Conservation (phyloP, 768 basidiomycete genomes). For the Dentipellis sp. region DNA sequence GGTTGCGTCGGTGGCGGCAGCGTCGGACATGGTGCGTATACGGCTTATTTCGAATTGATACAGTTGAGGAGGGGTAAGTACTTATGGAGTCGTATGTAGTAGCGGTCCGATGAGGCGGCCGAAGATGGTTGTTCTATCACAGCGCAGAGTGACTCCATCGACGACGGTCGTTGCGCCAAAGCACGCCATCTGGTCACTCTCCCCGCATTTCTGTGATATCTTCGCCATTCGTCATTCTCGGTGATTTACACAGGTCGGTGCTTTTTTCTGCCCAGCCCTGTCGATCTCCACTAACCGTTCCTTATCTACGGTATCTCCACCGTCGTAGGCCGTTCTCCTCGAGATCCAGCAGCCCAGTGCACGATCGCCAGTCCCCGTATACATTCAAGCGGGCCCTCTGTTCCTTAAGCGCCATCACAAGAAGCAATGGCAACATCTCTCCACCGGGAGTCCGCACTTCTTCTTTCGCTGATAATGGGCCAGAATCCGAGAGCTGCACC, state of each 20-base stretch:
- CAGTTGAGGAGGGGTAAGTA: neutral
- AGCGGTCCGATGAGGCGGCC: neutral
- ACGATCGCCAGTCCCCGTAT: no score
- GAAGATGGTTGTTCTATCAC: no score
- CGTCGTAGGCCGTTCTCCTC: no score
- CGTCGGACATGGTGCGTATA: neutral
- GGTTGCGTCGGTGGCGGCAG: neutral
- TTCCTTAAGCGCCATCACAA: neutral
- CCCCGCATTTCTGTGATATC: no score
- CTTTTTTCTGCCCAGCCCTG: no score
- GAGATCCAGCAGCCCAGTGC: no score
- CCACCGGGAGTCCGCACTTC: neutral
- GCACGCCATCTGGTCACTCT: neutral
- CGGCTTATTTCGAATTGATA: neutral
- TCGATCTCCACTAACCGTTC: no score
- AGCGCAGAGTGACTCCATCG: neutral
- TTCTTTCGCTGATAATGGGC: neutral
- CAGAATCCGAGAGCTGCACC: neutral
- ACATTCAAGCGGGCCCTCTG: neutral
- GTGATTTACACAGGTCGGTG: no score
- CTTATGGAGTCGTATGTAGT: neutral
- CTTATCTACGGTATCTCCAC: no score
- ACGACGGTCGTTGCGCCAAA: neutral
- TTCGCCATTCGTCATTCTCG: no score
- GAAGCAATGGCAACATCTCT: neutral